Evolutionary conservation across 169 alveolate genomes (phyloP), one percentile per base, ranked within the genome.

Genomic region (Theileria sp.): DNA sequence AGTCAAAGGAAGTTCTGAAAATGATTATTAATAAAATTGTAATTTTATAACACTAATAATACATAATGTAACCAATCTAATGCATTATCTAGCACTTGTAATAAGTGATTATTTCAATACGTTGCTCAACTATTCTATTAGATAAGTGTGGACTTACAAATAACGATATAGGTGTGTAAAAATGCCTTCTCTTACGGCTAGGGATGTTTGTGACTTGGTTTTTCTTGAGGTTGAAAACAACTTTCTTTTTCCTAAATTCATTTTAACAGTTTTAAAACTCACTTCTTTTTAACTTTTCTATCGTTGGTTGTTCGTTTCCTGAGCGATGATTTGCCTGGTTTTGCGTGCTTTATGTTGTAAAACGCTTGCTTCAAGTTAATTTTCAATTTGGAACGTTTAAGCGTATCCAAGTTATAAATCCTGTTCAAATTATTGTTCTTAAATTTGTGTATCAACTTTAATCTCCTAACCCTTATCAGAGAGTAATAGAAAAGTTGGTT

Each of bases 221-320:
- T 70, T 76, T 84, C 36, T 79, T 66, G 51, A 84, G 75, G 50
- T 84, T 84, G 71, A 84, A 84, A n/a, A 84, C 90, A 30, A 84
- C 90, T 44, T 71, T 76, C 78, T 67, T 75, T 25, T 68, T 28
- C 32, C 54, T 44, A 44, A 44, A 44, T 4, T n/a, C 17, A 10
- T 65, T 6, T 66, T 66, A 66, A 38, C 1, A 21, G 15, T 15
- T 25, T 38, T 10, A 25, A 25, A 23, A 36, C 34, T 38, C 38
- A 66, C 60, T 38, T 66, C 30, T 19, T 38, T 25, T 38, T 66
- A 3, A 21, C 13, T 23, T 13, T 71, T 23, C 79, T 10, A 15
- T 26, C 54, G 13, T 23, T 71, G 56, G 67, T 28, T 8, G 68
- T 26, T 71, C 56, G 26, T 23, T 71, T n/a, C 30, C 75, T 7